Conservation (phyloP, 345 rosid genomes). For the Eucalyptus sp. region DNA sequence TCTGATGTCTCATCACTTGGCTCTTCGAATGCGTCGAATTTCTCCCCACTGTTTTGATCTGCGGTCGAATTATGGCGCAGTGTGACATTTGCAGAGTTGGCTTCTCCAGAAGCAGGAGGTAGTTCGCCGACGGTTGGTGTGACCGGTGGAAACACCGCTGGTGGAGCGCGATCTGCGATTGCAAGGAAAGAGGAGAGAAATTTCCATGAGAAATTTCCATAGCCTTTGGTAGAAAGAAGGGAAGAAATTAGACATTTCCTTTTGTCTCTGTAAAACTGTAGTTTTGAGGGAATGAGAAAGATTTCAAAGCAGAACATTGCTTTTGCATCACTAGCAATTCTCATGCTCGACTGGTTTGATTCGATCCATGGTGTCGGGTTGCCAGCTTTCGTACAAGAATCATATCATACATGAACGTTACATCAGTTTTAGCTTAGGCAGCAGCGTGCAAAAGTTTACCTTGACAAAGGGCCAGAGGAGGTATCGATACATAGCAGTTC, state of each 20-base stretch:
- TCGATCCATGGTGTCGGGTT: background rate
- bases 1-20: background rate
- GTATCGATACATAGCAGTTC: slow-evolving; percentile 11
- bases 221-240: background rate
- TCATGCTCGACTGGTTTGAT: background rate
- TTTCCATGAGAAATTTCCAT: rapidly evolving
- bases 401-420: background rate
- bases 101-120: background rate
- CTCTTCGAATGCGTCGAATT: background rate
- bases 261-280: background rate
- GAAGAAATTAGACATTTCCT: background rate
- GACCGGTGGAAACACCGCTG: background rate
- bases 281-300: background rate
- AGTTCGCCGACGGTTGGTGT: background rate
- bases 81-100: background rate
- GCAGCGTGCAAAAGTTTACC: background rate
- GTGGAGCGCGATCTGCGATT: background rate
- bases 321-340: background rate
- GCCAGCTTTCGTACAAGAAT: background rate
- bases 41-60: background rate
- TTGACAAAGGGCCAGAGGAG: slow-evolving; percentile 19
- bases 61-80: rapidly evolving
- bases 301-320: background rate
- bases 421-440: background rate
- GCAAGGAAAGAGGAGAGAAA: background rate